phyloP scores from a whole-genome alignment of 192 early-diverging fungal genomes.

The Chytriomyces confervae region DNA sequence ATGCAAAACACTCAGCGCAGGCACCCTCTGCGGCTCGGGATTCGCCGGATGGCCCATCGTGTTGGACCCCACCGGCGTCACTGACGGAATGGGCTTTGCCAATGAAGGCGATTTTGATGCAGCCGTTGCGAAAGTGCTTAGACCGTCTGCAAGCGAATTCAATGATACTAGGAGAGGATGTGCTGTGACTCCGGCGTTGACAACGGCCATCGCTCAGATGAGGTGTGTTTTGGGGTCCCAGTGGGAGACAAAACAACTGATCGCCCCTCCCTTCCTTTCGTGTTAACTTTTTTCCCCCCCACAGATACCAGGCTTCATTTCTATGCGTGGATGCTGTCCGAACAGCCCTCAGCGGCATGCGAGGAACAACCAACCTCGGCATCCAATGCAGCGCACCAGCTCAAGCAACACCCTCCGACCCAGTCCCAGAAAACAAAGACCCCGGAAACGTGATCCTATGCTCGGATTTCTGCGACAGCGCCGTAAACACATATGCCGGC shows the following conservation, averaged over 20 bases:
- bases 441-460: neutral
- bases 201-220: neutral
- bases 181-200: neutral
- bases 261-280: neutral
- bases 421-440: neutral
- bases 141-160: neutral
- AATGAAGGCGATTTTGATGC: neutral
- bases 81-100: neutral
- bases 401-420: too few relatives aligned
- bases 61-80: neutral
- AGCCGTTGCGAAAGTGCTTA: neutral
- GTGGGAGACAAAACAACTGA: too few relatives aligned
- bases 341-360: neutral
- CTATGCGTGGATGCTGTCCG: neutral
- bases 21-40: neutral
- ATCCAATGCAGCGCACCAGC: too few relatives aligned
- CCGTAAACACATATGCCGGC: neutral
- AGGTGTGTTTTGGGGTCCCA: too few relatives aligned
- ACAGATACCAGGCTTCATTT: neutral
- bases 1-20: neutral
- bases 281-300: neutral
- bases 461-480: neutral
- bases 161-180: neutral
- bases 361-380: neutral
- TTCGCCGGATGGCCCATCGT: neutral